Conservation (phyloP, 768 basidiomycete species). For the Porpolomopsis calyptriformis region DNA sequence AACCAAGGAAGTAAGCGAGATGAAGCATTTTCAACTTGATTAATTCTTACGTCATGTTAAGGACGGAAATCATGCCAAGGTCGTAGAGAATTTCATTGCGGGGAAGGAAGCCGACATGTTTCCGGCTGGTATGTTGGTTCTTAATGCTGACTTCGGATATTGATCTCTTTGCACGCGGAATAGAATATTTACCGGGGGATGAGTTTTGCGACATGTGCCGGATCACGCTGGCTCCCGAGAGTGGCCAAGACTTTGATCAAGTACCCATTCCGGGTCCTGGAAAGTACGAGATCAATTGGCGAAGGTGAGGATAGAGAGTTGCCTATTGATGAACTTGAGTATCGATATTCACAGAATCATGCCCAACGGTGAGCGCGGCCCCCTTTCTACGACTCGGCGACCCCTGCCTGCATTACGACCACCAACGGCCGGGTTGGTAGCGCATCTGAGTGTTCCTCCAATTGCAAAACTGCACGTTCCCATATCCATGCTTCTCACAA, state of each 20-base stretch:
- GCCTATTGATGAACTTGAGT: not conserved
- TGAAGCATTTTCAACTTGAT: not conserved
- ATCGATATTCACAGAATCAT: slow-evolving; percentile 29
- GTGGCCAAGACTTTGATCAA: slow-evolving; percentile 24
- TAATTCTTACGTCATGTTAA: slow-evolving; percentile 14
- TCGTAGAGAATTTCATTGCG: slow-evolving; percentile 46
- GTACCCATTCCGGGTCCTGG: slow-evolving; percentile 40
- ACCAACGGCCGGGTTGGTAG: slow-evolving; percentile 53
- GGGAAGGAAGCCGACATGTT: slow-evolving; percentile 30
- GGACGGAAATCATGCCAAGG: slow-evolving; percentile 34
- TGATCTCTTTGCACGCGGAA: not conserved
- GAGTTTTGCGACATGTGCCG: slow-evolving; percentile 48
- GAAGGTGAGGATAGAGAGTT: slow-evolving; percentile 33
- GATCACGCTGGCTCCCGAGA: slow-evolving; percentile 35
- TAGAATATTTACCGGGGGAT: slow-evolving; percentile 60
- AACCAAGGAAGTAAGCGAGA: slow-evolving; percentile 34
- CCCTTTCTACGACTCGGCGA: slow-evolving; percentile 38
- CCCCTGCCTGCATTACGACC: slow-evolving; percentile 52
- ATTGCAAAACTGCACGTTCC: slow-evolving; percentile 55
- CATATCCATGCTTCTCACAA: slow-evolving; percentile 40
- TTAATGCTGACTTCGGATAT: not conserved
- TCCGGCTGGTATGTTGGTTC: slow-evolving; percentile 32
- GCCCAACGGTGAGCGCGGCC: slow-evolving; percentile 32
- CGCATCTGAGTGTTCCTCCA: slow-evolving; percentile 53
- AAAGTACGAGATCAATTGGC: slow-evolving; percentile 52